phyloP scores from a whole-genome alignment of 345 rosid species.

The Syzygium grande region DNA sequence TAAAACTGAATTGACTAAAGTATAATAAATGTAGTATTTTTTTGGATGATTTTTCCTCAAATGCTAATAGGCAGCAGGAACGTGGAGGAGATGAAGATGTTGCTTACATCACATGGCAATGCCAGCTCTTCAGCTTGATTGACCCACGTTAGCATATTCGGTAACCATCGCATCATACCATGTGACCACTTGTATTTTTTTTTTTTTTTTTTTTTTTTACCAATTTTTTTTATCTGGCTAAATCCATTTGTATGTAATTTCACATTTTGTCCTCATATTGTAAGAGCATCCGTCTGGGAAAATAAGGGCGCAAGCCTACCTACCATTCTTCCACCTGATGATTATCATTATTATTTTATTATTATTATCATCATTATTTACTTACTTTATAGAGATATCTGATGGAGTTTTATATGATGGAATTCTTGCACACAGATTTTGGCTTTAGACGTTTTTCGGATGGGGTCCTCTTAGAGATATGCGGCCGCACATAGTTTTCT shows the following conservation, averaged over 20 bases:
- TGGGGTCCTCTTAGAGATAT: background rate
- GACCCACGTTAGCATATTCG: background rate
- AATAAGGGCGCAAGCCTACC: background rate
- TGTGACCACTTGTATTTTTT: background rate
- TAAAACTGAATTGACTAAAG: too few species aligned
- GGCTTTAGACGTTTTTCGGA: too few species aligned
- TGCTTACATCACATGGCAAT: background rate
- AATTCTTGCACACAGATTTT: background rate
- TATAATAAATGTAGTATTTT: too few species aligned
- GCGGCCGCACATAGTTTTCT: background rate
- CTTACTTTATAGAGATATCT: background rate
- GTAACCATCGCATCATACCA: background rate
- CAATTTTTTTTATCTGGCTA: background rate
- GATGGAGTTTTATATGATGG: background rate
- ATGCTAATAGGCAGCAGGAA: background rate
- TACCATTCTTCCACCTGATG: background rate
- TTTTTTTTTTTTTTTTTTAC: background rate
- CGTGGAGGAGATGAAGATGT: background rate
- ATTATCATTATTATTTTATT: background rate
- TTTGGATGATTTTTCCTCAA: too few species aligned
- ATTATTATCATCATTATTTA: too few species aligned
- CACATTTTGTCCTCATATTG: background rate
- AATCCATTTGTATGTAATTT: background rate
- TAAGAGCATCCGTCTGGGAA: background rate
- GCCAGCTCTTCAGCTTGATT: background rate